Percentiles rank a stretch among this genome's conserved stretches.
Evolutionary conservation across 2,329 filamentous ascomycete species (phyloP).

Genomic region (Alternaria atra): DNA sequence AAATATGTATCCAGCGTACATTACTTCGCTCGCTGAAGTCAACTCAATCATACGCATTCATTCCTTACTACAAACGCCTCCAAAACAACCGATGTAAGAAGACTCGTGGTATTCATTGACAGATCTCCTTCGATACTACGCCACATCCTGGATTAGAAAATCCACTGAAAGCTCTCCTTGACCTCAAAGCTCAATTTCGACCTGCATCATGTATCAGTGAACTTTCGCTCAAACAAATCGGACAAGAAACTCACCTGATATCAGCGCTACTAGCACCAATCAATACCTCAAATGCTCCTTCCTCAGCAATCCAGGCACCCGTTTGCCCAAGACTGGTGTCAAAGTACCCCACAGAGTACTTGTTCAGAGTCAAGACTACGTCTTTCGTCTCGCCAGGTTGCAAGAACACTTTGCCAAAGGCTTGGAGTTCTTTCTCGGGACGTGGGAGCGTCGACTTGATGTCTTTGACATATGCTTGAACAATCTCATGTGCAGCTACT

Average conservation of each 20-base stretch:
- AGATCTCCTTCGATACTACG: neutral
- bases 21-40: neutral
- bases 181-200: slow-evolving; percentile 65
- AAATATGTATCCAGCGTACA: neutral
- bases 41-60: neutral
- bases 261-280: slow-evolving; percentile 70
- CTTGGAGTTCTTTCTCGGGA: slow-evolving; percentile 75
- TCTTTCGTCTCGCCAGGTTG: slow-evolving; percentile 49
- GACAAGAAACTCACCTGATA: slow-evolving; percentile 62
- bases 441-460: slow-evolving; percentile 69
- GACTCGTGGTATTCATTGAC: slow-evolving; percentile 10
- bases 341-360: slow-evolving; percentile 67
- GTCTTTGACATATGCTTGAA: slow-evolving; percentile 74
- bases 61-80: slow-evolving; percentile 8
- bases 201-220: slow-evolving; percentile 48
- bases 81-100: slow-evolving; percentile 4
- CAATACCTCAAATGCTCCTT: slow-evolving; percentile 68
- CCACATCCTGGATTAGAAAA: slow-evolving; percentile 57
- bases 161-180: slow-evolving; percentile 71
- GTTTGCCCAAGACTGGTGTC: slow-evolving; percentile 62
- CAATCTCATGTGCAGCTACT: slow-evolving; percentile 68
- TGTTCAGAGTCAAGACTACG: slow-evolving; percentile 50
- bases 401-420: slow-evolving; percentile 63
- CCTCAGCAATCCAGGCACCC: slow-evolving; percentile 70
- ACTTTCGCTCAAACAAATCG: neutral